phyloP scores from a whole-genome alignment of 495 filamentous ascomycete species.

The Glutinoglossum americanum region DNA sequence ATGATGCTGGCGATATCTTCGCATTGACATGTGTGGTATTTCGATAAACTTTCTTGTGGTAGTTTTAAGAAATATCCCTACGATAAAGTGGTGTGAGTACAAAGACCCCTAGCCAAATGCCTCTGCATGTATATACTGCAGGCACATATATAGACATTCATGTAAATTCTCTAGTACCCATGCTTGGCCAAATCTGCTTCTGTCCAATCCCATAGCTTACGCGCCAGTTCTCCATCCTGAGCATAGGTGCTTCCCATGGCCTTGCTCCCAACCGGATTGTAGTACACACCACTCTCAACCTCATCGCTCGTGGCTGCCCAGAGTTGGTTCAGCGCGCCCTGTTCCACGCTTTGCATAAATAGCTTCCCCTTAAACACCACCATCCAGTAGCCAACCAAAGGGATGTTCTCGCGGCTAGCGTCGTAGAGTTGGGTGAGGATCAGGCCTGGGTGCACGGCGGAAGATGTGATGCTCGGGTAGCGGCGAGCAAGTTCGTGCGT shows the following conservation, averaged over 20 bases:
- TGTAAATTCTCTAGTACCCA: background rate
- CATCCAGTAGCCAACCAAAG: slow-evolving; percentile 7
- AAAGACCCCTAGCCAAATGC: background rate
- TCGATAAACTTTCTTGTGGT: too few species aligned
- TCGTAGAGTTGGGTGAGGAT: slow-evolving; percentile 31
- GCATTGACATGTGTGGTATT: too few species aligned
- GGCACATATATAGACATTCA: background rate
- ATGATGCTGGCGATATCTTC: too few species aligned
- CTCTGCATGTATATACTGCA: background rate
- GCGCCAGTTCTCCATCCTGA: slow-evolving; percentile 25
- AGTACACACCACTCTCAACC: slow-evolving; percentile 31
- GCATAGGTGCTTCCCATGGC: slow-evolving; percentile 19
- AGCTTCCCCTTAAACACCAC: slow-evolving; percentile 6
- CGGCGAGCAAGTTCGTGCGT: slow-evolving; percentile 33
- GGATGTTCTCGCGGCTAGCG: slow-evolving; percentile 9
- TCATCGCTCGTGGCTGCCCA: slow-evolving; percentile 30
- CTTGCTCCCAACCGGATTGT: slow-evolving; percentile 29
- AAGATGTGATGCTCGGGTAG: slow-evolving; percentile 31
- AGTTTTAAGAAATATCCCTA: too few species aligned
- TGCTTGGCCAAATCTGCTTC: slow-evolving; percentile 19
- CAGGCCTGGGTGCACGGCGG: slow-evolving; percentile 45
- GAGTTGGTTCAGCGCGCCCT: slow-evolving; percentile 35
- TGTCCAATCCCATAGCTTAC: slow-evolving; percentile 41
- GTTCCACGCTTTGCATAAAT: slow-evolving; percentile 12
- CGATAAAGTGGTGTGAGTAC: too few species aligned